Conservation (phyloP, 2,329 filamentous ascomycete genomes). For the Lasiodiplodia gonubiensis region DNA sequence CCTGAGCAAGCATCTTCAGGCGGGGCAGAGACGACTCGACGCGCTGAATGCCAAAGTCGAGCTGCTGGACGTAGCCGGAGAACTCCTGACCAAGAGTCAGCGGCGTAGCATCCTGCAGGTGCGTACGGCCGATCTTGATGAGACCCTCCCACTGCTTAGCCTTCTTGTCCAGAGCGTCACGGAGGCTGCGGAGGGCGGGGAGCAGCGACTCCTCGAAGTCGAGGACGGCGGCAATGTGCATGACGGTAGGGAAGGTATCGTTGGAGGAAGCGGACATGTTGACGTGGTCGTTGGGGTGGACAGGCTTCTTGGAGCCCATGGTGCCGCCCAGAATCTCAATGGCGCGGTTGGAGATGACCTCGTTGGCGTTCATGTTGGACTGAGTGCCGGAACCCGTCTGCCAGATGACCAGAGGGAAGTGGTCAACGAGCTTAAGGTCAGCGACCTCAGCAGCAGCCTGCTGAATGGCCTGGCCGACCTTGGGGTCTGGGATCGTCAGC, state of each 20-base stretch:
- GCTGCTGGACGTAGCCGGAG: conserved; percentile 94
- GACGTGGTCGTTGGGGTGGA: conserved; percentile 99
- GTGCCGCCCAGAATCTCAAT: conserved; percentile 95
- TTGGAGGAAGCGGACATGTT: conserved; percentile 99
- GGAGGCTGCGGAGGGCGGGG: conserved; percentile 80
- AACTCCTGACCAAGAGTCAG: conserved; percentile 97
- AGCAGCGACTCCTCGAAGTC: conserved; percentile 87
- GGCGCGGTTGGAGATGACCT: conserved; percentile 98
- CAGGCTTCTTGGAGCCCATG: conserved; percentile 97
- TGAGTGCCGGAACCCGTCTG: conserved; percentile 98
- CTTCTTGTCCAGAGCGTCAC: conserved; percentile 85
- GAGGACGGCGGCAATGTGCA: conserved; percentile 97
- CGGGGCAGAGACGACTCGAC: conserved; percentile 83
- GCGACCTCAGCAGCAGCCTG: conserved; percentile 92
- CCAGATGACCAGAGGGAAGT: conserved; percentile 99
- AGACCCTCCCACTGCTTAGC: conserved; percentile 88
- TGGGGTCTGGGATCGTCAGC: conserved; percentile 67
- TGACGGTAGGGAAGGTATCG: conserved; percentile 98
- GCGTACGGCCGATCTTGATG: conserved; percentile 98
- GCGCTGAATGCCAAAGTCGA: conserved; percentile 87
- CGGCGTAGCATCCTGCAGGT: conserved; percentile 96
- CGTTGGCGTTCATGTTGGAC: conserved; percentile 99
- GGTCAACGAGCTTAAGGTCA: conserved; percentile 89
- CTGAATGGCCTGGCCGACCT: conserved; percentile 90
- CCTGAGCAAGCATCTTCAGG: conserved; percentile 86